Conservation (phyloP, 441 rosid genomes). For the Aleurites moluccanus region DNA sequence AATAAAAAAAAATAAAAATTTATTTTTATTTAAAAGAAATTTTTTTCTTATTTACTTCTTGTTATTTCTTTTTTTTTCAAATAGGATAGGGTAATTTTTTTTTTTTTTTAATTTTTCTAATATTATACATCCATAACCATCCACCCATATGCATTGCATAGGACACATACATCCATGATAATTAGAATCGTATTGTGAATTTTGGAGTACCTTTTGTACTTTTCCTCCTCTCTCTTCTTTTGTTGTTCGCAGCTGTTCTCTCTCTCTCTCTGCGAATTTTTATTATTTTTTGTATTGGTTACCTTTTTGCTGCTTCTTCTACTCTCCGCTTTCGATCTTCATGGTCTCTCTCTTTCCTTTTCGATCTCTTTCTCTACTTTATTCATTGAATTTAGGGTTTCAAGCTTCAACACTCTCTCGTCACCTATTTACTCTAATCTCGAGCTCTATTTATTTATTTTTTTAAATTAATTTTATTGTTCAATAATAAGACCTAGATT, state of each 20-base stretch:
- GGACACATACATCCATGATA: neutral
- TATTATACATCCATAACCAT: neutral
- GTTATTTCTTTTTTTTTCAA: too few relatives aligned
- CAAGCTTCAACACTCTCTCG: neutral
- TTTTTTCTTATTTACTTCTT: too few relatives aligned
- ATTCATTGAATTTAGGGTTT: slow-evolving; percentile 33
- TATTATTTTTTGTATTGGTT: slow-evolving; percentile 9
- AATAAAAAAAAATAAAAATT: too few relatives aligned
- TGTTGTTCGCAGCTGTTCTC: too few relatives aligned
- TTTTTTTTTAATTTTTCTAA: too few relatives aligned
- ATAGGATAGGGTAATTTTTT: too few relatives aligned
- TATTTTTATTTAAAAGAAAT: too few relatives aligned
- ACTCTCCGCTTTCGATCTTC: slow-evolving; percentile 31
- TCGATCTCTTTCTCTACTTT: too few relatives aligned
- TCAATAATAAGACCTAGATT: slow-evolving; percentile 38
- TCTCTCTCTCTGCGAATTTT: slow-evolving; percentile 15
- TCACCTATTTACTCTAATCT: slow-evolving; percentile 10
- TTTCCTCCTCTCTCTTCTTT: slow-evolving; percentile 26
- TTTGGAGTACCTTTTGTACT: slow-evolving; percentile 38
- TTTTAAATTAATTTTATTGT: neutral
- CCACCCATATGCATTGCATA: neutral
- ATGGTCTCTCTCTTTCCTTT: slow-evolving; percentile 26
- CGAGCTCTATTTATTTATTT: slow-evolving; percentile 18
- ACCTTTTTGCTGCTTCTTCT: neutral
- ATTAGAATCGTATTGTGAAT: slow-evolving; percentile 23